Base-by-base conservation (phyloP, 768 basidiomycete genomes). In the Amanita exitialis region DNA sequence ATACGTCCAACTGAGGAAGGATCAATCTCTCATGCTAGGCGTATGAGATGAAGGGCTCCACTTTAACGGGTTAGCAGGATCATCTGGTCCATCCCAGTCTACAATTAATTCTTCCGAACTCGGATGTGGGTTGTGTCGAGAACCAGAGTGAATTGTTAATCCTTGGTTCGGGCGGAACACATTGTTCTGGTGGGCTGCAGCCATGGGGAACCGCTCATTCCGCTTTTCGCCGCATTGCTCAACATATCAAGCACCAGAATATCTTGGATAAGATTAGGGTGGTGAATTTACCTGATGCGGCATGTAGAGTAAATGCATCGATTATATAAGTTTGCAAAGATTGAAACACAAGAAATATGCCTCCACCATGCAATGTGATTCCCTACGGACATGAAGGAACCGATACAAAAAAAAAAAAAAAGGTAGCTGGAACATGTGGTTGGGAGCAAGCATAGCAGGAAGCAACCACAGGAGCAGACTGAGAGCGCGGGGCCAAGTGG, bases 301-400 rank as follows among this genome's bases (percentile, higher is more conserved):
- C 79, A 55, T 86, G 71, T 1, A 83, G 62, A 0, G 82, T 77
- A 60, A 84, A 87, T 0, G 76, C 62, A 53, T 86, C 83, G 20
- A 90, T 74, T 41, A 86, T 65, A 45, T 88, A 90, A 1, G 78
- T 78, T 55, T 83, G 80, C 6, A 82, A 78, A 2, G 70, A 61
- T 59, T 83, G 79, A 63, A 83, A 82, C 52, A 68, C 68, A 9
- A 83, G 65, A 49, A 84, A 79, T 18, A 76, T n/a, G 0, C 82
- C 83, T 0, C 67, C 74, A 10, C 80, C 82, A 21, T 84, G 62
- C 6, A 77, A 62, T 0, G 66, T 70, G 32, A 81, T 79, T 1
- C 83, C 83, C 80, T 83, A 49, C 23, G 20, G 21, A 27, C 20
- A 0, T 44, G 51, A 52, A 21, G 9, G 2, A 12, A 3, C 10